Evolutionary conservation across 169 alveolate species (phyloP).

Genomic region (Plasmodium vivax): DNA sequence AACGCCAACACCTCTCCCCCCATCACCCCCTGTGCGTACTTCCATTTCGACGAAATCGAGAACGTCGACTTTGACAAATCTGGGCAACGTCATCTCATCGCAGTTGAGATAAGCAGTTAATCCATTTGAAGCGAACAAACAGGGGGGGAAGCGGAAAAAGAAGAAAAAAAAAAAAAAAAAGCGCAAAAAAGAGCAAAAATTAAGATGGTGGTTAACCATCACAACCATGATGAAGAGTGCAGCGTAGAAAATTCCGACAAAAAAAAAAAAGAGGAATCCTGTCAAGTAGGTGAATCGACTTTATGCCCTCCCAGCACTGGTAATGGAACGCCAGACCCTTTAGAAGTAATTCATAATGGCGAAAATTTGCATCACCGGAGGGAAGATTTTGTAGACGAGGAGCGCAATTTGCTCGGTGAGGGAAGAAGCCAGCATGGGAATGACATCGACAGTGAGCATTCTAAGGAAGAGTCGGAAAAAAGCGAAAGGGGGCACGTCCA

Average conservation of each 20-base stretch:
- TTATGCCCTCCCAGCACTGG: neutral
- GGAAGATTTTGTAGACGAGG: neutral
- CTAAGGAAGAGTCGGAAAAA: neutral
- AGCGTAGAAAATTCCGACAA: conserved; percentile 44
- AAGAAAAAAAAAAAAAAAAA: neutral
- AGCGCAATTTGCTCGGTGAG: neutral
- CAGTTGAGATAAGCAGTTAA: neutral
- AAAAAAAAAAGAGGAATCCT: conserved; percentile 23
- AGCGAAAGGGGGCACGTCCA: neutral
- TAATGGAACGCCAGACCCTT: neutral
- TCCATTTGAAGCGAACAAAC: neutral
- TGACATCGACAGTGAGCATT: neutral
- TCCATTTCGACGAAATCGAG: neutral
- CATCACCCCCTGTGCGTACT: neutral
- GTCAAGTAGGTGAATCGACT: conserved; percentile 2
- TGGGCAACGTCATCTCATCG: neutral
- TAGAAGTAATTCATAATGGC: neutral
- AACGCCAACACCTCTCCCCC: neutral
- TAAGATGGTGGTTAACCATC: conserved; percentile 12
- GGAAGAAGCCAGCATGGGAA: neutral
- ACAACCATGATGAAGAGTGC: conserved; percentile 10
- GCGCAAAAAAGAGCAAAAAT: neutral
- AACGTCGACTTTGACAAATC: conserved; percentile 1
- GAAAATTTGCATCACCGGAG: neutral
- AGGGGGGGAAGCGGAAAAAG: neutral